Base-by-base conservation (phyloP, 1,284 basidiomycete genomes). In the Ganoderma resinaceum region DNA sequence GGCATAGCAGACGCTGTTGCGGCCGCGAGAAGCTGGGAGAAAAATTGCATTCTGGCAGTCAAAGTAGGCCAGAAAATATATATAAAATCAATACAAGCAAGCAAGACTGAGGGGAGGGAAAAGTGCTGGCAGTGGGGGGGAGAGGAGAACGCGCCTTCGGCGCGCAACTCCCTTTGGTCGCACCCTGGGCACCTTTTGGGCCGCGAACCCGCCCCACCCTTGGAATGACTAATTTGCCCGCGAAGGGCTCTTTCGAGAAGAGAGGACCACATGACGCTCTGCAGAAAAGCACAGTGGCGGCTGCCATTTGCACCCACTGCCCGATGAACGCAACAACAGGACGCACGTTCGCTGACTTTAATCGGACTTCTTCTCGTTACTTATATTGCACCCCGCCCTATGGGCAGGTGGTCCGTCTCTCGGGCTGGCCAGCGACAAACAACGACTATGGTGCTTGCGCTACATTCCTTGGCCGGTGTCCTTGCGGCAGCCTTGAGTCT, bases 281-380 rank as follows among this genome's bases (percentile, higher is more conserved):
- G 55, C 55, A 37, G n/a, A 58, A 58, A 58, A 37, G 31, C 31
- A 31, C 55, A 37, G 18, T 11, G n/a, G 55, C 33, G 31, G 33
- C 33, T 12, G 20, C 20, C 33, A 29, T 20, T 20, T 23, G 31
- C 55, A 9, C 31, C 33, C 18, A 20, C 55, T 18, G 26, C n/a
- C n/a, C n/a, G n/a, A n/a, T n/a, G n/a, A n/a, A n/a, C n/a, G n/a
- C n/a, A n/a, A n/a, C n/a, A n/a, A 4, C 5, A 33, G 55, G 57
- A 64, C 66, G 62, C 66, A 67, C 66, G 62, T 61, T 63, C 38
- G 66, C 31, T 58, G 55, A 37, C 55, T 5, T 14, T 23, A 3
- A 12, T 12, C 46, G 8, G 46, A 14, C 29, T 23, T 55, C 33
- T 31, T 58, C 55, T 58, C 55, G 55, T 20, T 35, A 58, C 37